These are phyloP conservation scores for Setaria italica DNA, from an alignment of 202 grass and related monocot genomes.

Conservation along the genomic window DNA sequence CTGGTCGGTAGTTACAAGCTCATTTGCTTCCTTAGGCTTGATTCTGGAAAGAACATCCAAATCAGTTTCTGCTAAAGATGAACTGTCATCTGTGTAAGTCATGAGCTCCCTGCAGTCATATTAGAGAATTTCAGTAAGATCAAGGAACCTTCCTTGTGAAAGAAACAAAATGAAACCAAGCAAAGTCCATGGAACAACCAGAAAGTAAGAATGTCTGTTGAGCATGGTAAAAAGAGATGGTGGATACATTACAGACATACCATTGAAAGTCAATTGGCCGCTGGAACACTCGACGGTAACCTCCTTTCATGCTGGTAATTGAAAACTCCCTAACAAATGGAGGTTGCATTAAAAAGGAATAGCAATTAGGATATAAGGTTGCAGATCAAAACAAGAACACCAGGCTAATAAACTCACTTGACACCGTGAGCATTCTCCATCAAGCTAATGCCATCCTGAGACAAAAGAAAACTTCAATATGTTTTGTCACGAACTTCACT, in stretches of 20 bases:
- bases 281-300: constrained; percentile 91
- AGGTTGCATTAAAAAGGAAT: constrained; percentile 27
- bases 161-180: constrained; percentile 22
- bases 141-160: neutral
- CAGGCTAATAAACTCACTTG: constrained; percentile 69
- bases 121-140: constrained; percentile 29
- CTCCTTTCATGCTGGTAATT: constrained; percentile 91
- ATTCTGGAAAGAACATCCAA: constrained; percentile 64
- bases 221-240: constrained; percentile 16
- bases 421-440: constrained; percentile 80
- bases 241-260: constrained; percentile 48
- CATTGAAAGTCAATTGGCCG: constrained; percentile 80
- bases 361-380: constrained; percentile 31
- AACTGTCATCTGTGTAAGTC: constrained; percentile 74
- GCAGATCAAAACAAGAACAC: constrained; percentile 8
- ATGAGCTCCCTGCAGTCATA: constrained; percentile 73
- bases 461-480: constrained; percentile 42
- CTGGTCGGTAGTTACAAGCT: constrained; percentile 28
- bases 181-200: constrained; percentile 19
- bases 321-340: constrained; percentile 86
- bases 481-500: constrained; percentile 14
- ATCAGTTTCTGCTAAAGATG: constrained; percentile 85
- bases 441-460: constrained; percentile 98
- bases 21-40: constrained; percentile 47
- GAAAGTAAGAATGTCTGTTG: constrained; percentile 17